phyloP scores from a whole-genome alignment of 1,284 basidiomycete genomes.

The Fomitopsis betulina region DNA sequence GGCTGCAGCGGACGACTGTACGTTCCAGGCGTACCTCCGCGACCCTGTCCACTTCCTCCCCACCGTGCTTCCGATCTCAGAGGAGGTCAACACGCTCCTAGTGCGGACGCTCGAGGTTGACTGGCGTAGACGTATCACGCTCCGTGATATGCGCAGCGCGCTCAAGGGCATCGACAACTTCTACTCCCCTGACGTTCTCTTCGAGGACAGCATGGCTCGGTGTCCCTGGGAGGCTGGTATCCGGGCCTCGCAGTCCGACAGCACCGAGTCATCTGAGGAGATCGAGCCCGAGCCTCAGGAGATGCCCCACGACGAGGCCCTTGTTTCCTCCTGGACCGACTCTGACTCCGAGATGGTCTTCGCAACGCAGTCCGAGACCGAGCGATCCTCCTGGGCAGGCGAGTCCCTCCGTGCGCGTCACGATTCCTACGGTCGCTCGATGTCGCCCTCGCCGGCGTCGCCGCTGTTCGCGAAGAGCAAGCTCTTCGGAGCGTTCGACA shows the following conservation, averaged over 20 bases:
- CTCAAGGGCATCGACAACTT: slow-evolving; percentile 66
- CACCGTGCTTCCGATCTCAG: slow-evolving; percentile 70
- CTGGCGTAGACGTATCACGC: slow-evolving; percentile 63
- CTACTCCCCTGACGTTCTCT: slow-evolving; percentile 70
- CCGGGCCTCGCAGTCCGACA: slow-evolving; percentile 49
- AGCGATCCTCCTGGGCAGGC: slow-evolving; percentile 34
- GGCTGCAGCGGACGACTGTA: slow-evolving; percentile 75
- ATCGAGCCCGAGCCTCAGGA: slow-evolving; percentile 21
- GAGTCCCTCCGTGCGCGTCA: slow-evolving; percentile 15
- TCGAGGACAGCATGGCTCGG: slow-evolving; percentile 79
- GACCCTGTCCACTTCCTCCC: slow-evolving; percentile 63
- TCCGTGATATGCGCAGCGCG: slow-evolving; percentile 67
- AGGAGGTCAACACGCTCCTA: slow-evolving; percentile 64
- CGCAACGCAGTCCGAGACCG: slow-evolving; percentile 36
- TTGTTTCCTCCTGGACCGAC: slow-evolving; percentile 52
- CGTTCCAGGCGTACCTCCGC: slow-evolving; percentile 71
- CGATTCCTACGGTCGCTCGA: slow-evolving; percentile 22
- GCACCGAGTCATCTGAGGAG: slow-evolving; percentile 16
- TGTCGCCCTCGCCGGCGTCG: slow-evolving; percentile 21
- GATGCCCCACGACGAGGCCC: slow-evolving; percentile 23
- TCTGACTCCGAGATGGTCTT: slow-evolving; percentile 63
- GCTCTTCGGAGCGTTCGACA: slow-evolving; percentile 21
- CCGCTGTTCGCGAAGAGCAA: slow-evolving; percentile 22
- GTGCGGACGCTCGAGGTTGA: slow-evolving; percentile 69
- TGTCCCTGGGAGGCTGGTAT: slow-evolving; percentile 76